Conservation (phyloP, 768 basidiomycete genomes). For the Naganishia vaughanmartiniae region DNA sequence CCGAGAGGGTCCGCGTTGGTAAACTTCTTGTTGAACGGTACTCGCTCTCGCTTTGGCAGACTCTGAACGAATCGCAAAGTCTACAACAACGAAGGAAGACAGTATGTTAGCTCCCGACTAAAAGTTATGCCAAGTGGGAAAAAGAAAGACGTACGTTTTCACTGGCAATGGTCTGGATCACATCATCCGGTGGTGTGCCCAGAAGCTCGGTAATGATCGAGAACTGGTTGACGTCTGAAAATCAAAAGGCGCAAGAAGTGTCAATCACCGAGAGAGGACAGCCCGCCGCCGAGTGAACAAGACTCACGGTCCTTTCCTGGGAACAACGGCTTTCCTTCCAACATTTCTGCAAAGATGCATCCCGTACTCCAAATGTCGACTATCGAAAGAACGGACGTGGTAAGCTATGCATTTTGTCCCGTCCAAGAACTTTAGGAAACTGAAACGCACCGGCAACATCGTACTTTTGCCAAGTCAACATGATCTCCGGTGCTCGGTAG, state of each 20-base stretch:
- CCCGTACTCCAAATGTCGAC: constrained; percentile 99
- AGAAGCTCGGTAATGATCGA: constrained; percentile 98
- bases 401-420: neutral
- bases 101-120: too few relatives aligned
- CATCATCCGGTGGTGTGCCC: constrained; percentile 98
- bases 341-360: constrained; percentile 99
- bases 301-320: constrained; percentile 97
- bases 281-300: neutral
- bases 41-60: constrained; percentile 89
- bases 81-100: constrained; percentile 54
- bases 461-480: constrained; percentile 99
- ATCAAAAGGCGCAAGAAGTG: neutral
- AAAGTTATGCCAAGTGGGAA: neutral
- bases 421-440: neutral
- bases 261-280: neutral
- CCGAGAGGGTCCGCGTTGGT: constrained; percentile 81
- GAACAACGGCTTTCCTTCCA: constrained; percentile 97
- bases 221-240: constrained; percentile 96
- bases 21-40: constrained; percentile 92
- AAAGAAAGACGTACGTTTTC: constrained; percentile 72
- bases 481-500: constrained; percentile 98
- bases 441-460: constrained; percentile 69
- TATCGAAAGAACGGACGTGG: neutral
- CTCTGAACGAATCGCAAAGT: constrained; percentile 98
- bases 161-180: constrained; percentile 96